A percentile compares a stretch with the other conserved stretches of the same genome.
These are phyloP conservation scores for Theobroma cacao DNA, from an alignment of 345 rosid genomes.

Conservation along the genomic window DNA sequence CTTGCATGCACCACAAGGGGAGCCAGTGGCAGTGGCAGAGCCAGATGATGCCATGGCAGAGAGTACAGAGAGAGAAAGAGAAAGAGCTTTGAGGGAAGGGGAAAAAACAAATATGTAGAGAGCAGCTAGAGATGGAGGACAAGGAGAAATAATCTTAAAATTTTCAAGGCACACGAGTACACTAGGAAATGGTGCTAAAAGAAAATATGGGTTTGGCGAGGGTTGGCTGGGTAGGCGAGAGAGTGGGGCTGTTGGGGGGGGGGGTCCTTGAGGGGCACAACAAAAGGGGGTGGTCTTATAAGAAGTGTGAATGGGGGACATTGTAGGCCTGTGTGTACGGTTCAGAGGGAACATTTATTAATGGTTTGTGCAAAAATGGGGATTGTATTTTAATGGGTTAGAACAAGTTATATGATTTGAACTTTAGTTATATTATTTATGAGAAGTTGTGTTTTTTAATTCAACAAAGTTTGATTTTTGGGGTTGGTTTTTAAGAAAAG, in stretches of 20 bases:
- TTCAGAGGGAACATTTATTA: conserved; percentile 51
- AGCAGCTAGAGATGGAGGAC: conserved; percentile 21
- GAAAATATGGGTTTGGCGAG: background rate
- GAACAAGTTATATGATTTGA: conserved; percentile 5
- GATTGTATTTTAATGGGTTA: background rate
- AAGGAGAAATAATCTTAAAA: background rate
- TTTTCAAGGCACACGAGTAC: conserved; percentile 37
- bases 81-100: background rate
- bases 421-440: background rate
- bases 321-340: conserved; percentile 47
- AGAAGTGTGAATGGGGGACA: conserved; percentile 50
- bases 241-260: conserved; percentile 17
- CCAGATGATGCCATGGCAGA: conserved; percentile 43
- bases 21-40: conserved; percentile 31
- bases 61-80: conserved; percentile 3
- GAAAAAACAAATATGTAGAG: conserved; percentile 21
- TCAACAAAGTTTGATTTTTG: conserved; percentile 20
- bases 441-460: background rate
- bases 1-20: conserved; percentile 87
- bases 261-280: background rate
- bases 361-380: conserved; percentile 42
- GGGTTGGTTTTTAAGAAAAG: background rate
- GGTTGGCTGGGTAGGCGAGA: background rate
- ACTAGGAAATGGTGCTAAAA: conserved; percentile 45
- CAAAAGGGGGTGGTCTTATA: conserved; percentile 24